These are phyloP conservation scores for Gracilaria vermiculophylla DNA, from an alignment of 23 red algal genomes.

Conservation along the genomic window DNA sequence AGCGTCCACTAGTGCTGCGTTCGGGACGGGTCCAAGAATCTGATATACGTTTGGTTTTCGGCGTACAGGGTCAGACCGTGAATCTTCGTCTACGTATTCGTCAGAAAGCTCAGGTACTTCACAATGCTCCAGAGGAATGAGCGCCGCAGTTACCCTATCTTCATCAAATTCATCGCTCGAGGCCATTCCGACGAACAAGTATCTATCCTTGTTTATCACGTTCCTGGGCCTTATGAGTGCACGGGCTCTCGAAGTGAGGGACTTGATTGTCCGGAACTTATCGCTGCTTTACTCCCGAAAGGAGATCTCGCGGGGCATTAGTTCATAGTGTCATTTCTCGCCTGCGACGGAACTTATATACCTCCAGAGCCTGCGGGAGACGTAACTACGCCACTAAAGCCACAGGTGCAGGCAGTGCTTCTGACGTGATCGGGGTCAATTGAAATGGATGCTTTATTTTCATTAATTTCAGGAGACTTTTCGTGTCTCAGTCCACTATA, in stretches of 20 bases:
- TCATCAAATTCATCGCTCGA: not conserved
- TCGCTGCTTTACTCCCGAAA: too few species aligned
- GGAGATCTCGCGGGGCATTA: too few species aligned
- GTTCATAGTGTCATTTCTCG: too few species aligned
- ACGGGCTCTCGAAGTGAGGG: too few species aligned
- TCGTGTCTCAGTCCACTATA: not conserved
- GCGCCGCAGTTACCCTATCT: not conserved
- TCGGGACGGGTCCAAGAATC: constrained; percentile 11
- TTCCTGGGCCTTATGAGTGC: too few species aligned
- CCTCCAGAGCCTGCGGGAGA: too few species aligned
- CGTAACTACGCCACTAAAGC: too few species aligned
- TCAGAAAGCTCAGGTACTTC: constrained; percentile 8
- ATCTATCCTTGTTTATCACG: not conserved
- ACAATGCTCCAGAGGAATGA: not conserved
- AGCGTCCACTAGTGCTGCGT: not conserved
- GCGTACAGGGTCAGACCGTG: not conserved
- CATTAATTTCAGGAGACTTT: not conserved
- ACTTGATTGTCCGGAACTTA: too few species aligned
- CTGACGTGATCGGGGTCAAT: too few species aligned
- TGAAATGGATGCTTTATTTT: not conserved
- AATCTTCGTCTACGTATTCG: too few species aligned
- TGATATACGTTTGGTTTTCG: not conserved
- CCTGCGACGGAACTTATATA: too few species aligned
- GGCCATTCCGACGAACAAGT: not conserved
- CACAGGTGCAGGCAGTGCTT: too few species aligned